These are phyloP conservation scores for Kwoniella sp. DNA, from an alignment of 768 basidiomycete species.

Conservation along the genomic window DNA sequence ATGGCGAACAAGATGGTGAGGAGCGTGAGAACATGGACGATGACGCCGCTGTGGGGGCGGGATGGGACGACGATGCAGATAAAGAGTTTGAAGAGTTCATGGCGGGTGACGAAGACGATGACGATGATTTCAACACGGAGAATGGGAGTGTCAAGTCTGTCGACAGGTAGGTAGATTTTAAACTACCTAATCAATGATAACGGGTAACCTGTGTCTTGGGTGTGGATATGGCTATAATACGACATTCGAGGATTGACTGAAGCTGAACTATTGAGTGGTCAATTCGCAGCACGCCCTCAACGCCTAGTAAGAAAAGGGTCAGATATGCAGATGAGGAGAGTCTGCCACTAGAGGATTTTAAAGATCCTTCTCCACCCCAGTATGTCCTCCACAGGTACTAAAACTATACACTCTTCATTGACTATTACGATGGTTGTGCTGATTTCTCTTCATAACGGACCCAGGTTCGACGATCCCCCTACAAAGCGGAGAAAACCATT, in stretches of 20 bases:
- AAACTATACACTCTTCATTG: not conserved
- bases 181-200: not conserved
- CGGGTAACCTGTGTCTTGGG: not conserved
- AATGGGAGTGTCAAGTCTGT: slow-evolving; percentile 21
- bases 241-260: too few species aligned
- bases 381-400: not conserved
- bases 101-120: slow-evolving; percentile 57
- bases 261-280: too few species aligned
- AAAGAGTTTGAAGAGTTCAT: slow-evolving; percentile 85
- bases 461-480: slow-evolving; percentile 17
- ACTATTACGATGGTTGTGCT: not conserved
- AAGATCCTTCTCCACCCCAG: slow-evolving; percentile 36
- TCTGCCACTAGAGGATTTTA: slow-evolving; percentile 47
- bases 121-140: slow-evolving; percentile 19
- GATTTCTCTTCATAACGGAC: not conserved
- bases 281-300: slow-evolving; percentile 33
- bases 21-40: slow-evolving; percentile 25
- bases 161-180: slow-evolving; percentile 18
- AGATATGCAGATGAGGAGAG: slow-evolving; percentile 50
- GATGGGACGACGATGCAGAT: slow-evolving; percentile 73
- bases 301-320: slow-evolving; percentile 44
- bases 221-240: too few species aligned
- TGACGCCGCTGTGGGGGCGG: slow-evolving; percentile 47
- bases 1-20: slow-evolving; percentile 3
- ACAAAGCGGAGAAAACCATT: slow-evolving; percentile 35